Evolutionary conservation across 2,329 filamentous ascomycete genomes (phyloP).

Genomic region (Exophiala calicioides): DNA sequence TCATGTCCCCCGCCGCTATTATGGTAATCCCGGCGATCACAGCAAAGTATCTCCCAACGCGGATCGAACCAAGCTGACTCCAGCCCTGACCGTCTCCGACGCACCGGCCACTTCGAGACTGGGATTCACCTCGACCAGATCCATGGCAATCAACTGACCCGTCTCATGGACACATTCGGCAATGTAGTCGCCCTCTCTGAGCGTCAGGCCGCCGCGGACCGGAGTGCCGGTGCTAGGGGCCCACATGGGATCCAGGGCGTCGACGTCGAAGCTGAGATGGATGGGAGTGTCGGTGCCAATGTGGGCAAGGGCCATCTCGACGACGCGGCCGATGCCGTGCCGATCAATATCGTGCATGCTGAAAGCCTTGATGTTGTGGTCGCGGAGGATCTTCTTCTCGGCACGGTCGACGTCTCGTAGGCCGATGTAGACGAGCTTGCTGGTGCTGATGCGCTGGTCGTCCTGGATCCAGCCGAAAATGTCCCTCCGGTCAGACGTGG

Average conservation of each 20-base stretch:
- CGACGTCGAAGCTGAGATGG: constrained; percentile 95
- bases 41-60: constrained; percentile 88
- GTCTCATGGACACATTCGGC: constrained; percentile 83
- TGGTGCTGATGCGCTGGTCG: constrained; percentile 58
- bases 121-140: constrained; percentile 81
- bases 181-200: constrained; percentile 96
- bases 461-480: constrained; percentile 87
- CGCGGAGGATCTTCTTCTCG: constrained; percentile 87
- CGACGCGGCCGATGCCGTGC: constrained; percentile 89
- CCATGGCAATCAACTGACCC: constrained; percentile 74
- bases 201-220: constrained; percentile 86
- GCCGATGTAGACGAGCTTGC: constrained; percentile 96
- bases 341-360: constrained; percentile 98
- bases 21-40: constrained; percentile 46
- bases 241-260: constrained; percentile 94
- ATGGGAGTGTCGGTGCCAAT: constrained; percentile 94
- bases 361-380: constrained; percentile 91
- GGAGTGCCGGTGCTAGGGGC: constrained; percentile 94
- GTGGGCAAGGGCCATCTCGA: constrained; percentile 97
- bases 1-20: too few relatives aligned
- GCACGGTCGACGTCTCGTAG: constrained; percentile 88
- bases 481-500: constrained; percentile 71
- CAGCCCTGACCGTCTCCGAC: constrained; percentile 82
- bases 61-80: constrained; percentile 87
- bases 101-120: constrained; percentile 69